A percentile compares a stretch with the other conserved stretches of the same genome.
phyloP scores from a whole-genome alignment of 2,329 filamentous ascomycete genomes.

The Tolypocladium tundrense region DNA sequence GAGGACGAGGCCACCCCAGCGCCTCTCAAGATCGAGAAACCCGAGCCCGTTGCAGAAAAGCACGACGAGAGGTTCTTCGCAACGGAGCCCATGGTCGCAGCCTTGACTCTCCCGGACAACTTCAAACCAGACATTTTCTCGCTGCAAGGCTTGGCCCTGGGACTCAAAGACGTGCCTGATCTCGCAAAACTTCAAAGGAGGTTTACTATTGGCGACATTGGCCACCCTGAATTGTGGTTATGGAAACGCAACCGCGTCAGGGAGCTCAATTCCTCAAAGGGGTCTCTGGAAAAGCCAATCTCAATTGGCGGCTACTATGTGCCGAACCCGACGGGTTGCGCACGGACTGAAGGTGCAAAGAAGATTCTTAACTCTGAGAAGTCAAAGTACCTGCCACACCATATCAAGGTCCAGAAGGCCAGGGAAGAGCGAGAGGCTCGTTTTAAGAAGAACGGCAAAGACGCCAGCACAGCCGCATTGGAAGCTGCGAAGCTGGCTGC shows the following conservation, averaged over 20 bases:
- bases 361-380: slow-evolving; percentile 97
- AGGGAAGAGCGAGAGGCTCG: slow-evolving; percentile 83
- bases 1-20: slow-evolving; percentile 31
- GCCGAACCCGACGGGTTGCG: slow-evolving; percentile 72
- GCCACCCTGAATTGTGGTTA: slow-evolving; percentile 43
- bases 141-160: slow-evolving; percentile 32
- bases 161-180: slow-evolving; percentile 37
- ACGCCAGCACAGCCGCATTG: slow-evolving; percentile 53
- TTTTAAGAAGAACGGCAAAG: slow-evolving; percentile 55
- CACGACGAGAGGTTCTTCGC: slow-evolving; percentile 38
- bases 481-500: slow-evolving; percentile 64
- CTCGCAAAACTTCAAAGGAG: slow-evolving; percentile 36
- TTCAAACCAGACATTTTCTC: slow-evolving; percentile 35
- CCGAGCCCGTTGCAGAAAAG: slow-evolving; percentile 37
- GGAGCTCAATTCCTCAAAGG: slow-evolving; percentile 37
- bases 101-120: slow-evolving; percentile 32
- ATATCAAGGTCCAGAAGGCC: slow-evolving; percentile 88
- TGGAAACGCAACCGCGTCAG: slow-evolving; percentile 47
- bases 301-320: slow-evolving; percentile 64
- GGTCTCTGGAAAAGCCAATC: slow-evolving; percentile 20
- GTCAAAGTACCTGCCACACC: slow-evolving; percentile 94
- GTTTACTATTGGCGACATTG: slow-evolving; percentile 32
- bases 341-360: slow-evolving; percentile 85
- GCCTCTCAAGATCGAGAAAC: slow-evolving; percentile 16
- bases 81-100: slow-evolving; percentile 31